Conservation (phyloP, 805 yeast species). For the Candida manassasensis region DNA sequence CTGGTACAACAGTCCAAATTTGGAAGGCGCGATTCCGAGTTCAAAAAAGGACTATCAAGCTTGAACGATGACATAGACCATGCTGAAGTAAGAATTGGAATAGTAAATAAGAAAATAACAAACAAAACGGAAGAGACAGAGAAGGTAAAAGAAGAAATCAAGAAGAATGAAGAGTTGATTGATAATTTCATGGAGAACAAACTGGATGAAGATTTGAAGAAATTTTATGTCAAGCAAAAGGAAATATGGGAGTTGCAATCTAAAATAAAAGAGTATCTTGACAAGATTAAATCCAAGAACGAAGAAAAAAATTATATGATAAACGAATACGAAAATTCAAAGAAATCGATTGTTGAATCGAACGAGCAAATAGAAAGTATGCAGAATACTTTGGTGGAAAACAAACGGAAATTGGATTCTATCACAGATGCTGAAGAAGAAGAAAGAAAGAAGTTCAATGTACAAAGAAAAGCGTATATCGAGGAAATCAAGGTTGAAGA, state of each 20-base stretch:
- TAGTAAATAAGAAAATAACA: constrained; percentile 27
- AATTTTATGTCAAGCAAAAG: constrained; percentile 26
- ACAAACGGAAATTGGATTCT: constrained; percentile 17
- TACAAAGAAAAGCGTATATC: constrained; percentile 15
- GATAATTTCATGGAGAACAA: constrained; percentile 22
- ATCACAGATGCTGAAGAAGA: constrained; percentile 18
- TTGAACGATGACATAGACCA: constrained; percentile 45
- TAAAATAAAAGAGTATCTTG: constrained; percentile 39
- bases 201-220: constrained; percentile 11
- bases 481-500: constrained; percentile 21
- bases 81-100: constrained; percentile 28
- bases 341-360: constrained; percentile 44
- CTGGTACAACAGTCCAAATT: constrained; percentile 39
- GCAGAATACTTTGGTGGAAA: constrained; percentile 14
- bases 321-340: constrained; percentile 53
- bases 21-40: constrained; percentile 40
- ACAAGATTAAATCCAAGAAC: constrained; percentile 40
- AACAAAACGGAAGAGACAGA: constrained; percentile 30
- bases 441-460: constrained; percentile 16
- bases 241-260: constrained; percentile 44
- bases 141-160: constrained; percentile 17
- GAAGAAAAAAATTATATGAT: constrained; percentile 64
- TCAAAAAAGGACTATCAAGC: constrained; percentile 40
- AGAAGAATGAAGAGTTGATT: constrained; percentile 24
- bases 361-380: constrained; percentile 22